Conservation (phyloP, 164 flowering plant species). For the Dillenia suffruticosa region DNA sequence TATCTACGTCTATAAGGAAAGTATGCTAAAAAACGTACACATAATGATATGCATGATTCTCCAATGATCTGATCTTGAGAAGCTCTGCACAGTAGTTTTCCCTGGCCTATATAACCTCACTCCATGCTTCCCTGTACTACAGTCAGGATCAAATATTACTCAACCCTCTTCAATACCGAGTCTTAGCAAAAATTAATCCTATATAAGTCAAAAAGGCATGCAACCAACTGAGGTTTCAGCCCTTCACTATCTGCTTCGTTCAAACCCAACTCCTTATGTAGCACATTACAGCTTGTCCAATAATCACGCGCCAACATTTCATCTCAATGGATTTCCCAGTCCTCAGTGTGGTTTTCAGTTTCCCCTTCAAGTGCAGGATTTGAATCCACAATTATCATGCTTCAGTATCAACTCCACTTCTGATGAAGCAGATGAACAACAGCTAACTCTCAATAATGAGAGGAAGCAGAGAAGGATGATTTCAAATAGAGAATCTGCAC, state of each 20-base stretch:
- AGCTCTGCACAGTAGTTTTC: too few relatives aligned
- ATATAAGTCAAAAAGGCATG: slow-evolving; percentile 22
- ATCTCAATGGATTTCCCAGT: slow-evolving; percentile 18
- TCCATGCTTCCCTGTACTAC: background rate
- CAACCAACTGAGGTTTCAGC: slow-evolving; percentile 35
- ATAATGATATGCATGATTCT: background rate
- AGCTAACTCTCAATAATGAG: slow-evolving; percentile 59
- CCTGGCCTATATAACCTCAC: too few relatives aligned
- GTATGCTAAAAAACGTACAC: background rate
- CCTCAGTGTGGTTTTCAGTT: slow-evolving; percentile 26
- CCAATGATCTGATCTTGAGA: background rate
- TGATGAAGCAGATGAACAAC: slow-evolving; percentile 81
- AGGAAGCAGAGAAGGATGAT: slow-evolving; percentile 89
- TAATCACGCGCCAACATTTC: slow-evolving; percentile 19
- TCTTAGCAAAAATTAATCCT: background rate
- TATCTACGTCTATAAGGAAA: background rate
- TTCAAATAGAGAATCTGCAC: slow-evolving; percentile 92
- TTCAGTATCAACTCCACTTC: slow-evolving; percentile 74
- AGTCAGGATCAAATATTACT: background rate
- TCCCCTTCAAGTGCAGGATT: slow-evolving; percentile 38
- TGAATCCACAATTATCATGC: slow-evolving; percentile 34
- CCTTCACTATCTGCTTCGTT: slow-evolving; percentile 30
- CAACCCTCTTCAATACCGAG: background rate
- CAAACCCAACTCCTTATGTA: slow-evolving; percentile 29
- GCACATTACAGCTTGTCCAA: slow-evolving; percentile 15